Percentiles rank a stretch among this genome's conserved stretches.
phyloP scores from a whole-genome alignment of 768 basidiomycete species.

The Suillus clintonianus region DNA sequence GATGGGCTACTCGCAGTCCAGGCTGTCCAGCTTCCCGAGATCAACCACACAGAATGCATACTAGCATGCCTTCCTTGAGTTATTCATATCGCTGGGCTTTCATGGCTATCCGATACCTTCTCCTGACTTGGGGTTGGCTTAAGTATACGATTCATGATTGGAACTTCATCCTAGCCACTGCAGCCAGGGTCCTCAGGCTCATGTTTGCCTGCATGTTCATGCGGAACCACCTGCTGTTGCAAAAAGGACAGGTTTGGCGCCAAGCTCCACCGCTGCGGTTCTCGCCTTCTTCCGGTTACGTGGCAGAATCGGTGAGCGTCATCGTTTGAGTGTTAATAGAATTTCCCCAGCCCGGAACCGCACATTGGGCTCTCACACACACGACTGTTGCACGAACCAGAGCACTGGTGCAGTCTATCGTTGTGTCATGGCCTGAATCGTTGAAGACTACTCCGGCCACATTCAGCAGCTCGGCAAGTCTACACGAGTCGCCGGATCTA shows the following conservation, averaged over 20 bases:
- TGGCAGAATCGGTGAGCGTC: background rate
- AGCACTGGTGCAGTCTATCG: background rate
- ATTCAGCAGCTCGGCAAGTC: background rate
- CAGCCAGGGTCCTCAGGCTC: background rate
- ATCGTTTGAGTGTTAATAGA: background rate
- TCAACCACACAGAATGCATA: background rate
- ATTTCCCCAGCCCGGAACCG: background rate
- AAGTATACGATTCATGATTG: background rate
- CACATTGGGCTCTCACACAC: background rate
- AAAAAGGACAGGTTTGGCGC: background rate
- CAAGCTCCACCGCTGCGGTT: background rate
- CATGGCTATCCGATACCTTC: background rate
- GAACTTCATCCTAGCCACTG: background rate
- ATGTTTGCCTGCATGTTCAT: background rate
- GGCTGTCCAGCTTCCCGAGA: background rate
- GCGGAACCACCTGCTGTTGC: background rate
- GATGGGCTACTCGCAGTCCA: background rate
- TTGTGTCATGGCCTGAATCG: background rate
- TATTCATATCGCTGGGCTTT: background rate
- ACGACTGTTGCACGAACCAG: background rate
- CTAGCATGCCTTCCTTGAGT: background rate
- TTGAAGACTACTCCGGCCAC: background rate
- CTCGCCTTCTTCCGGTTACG: background rate
- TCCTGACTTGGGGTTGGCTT: background rate
- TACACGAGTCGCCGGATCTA: background rate